Base-by-base conservation (phyloP, 768 basidiomycete species). In the Russula earlei region DNA sequence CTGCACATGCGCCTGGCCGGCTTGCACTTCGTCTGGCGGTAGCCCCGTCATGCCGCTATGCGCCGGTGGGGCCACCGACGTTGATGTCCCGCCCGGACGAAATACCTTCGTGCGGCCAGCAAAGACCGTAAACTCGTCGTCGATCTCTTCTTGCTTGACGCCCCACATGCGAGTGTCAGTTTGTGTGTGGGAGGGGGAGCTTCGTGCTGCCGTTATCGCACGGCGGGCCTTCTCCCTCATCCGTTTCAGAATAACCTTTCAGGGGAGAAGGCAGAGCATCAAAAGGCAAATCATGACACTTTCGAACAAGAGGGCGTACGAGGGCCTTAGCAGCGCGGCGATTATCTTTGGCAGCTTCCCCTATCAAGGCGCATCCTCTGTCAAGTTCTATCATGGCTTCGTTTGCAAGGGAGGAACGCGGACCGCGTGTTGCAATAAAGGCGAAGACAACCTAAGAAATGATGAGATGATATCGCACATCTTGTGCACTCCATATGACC, bases 351-450 rank as follows among this genome's bases (percentile, higher is more conserved):
- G 83, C 76, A 0, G 81, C 85, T 61, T 81, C 79, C 0, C 76
- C 71, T 66, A 88, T 87, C n/a, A 89, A 70, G 15, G 78, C 66
- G 56, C 77, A 82, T 0, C 84, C 85, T 41, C 79, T 76, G 27
- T 87, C 84, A 8, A 91, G 73, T 62, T 90, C 84, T 19, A 72
- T 67, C 69, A 89, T 81, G 4, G 88, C 88, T 2, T 77, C 74
- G 12, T 75, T 68, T 0, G 87, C 88, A 11, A 90, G 66, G 0
- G 83, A 79, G 1, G 83, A 86, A 6, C 77, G 71, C 5, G 88
- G 88, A 3, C 83, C 81, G 27, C 84, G 78, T 3, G 84, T 86
- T 2, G 85, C 88, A 19, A 91, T 83, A 4, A 85, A 83, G 4
- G 86, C 89, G 63, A 90, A 85, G 15, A 90, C 83, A 10, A 87